Percentiles rank a stretch among this genome's conserved stretches.
Evolutionary conservation across 225 moss, liverwort and hornwort genomes (phyloP).

Genomic region (Neckera pumila): DNA sequence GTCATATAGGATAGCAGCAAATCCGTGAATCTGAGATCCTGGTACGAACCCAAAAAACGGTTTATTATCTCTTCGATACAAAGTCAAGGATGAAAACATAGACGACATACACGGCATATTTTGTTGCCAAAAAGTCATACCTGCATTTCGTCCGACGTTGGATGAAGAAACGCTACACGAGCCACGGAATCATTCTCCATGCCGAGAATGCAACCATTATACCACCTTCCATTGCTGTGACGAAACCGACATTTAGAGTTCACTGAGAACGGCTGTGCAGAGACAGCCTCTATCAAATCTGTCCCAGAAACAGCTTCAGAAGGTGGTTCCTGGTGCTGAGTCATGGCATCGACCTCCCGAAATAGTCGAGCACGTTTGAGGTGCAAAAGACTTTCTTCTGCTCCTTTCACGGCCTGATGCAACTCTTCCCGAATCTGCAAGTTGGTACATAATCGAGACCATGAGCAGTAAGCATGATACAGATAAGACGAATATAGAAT

Average conservation of each 20-base stretch:
- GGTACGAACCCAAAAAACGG: neutral
- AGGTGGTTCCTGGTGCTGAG: conserved; percentile 20
- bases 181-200: conserved; percentile 40
- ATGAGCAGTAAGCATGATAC: neutral
- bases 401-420: conserved; percentile 54
- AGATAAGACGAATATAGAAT: neutral
- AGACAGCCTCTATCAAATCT: conserved; percentile 17
- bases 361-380: conserved; percentile 71
- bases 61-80: neutral
- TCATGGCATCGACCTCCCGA: conserved; percentile 60
- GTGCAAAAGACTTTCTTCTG: conserved; percentile 77
- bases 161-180: conserved; percentile 70
- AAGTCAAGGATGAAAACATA: neutral
- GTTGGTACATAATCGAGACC: neutral
- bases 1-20: neutral
- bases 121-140: conserved; percentile 16
- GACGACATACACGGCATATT: neutral
- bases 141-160: conserved; percentile 80
- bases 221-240: conserved; percentile 87
- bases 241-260: conserved; percentile 80
- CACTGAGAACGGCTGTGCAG: conserved; percentile 28
- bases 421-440: conserved; percentile 81
- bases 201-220: conserved; percentile 52
- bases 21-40: neutral
- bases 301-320: neutral